Evolutionary conservation across 352 stramenopile genomes (phyloP).

Genomic region (Pythium utonaiense): DNA sequence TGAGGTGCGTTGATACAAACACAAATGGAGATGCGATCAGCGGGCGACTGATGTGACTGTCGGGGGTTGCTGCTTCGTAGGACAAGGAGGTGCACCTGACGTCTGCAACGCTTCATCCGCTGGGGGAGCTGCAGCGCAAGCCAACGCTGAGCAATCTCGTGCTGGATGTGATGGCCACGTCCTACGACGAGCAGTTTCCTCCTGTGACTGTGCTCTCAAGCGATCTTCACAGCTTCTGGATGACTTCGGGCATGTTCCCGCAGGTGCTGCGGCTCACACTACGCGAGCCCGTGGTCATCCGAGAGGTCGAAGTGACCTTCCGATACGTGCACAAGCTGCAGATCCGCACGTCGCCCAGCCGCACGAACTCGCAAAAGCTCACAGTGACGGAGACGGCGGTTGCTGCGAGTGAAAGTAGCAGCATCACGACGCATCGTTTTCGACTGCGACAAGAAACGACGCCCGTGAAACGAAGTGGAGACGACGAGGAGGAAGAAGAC

Average conservation of each 20-base stretch:
- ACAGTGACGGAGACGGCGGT: conserved; percentile 35
- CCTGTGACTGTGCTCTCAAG: conserved; percentile 51
- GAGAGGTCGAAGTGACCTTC: conserved; percentile 64
- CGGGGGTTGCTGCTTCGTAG: conserved; percentile 7
- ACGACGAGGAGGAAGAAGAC: neutral
- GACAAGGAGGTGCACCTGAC: conserved; percentile 56
- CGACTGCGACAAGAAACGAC: neutral
- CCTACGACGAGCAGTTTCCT: conserved; percentile 47
- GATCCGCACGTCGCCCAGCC: conserved; percentile 38
- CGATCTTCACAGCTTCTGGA: conserved; percentile 57
- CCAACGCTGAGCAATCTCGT: conserved; percentile 29
- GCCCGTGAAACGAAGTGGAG: conserved; percentile 21
- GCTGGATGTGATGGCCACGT: conserved; percentile 62
- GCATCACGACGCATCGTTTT: conserved; percentile 55
- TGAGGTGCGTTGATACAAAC: conserved; percentile 28
- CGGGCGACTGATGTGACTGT: no score
- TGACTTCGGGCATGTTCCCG: conserved; percentile 68
- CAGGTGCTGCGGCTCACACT: conserved; percentile 67
- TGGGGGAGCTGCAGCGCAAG: conserved; percentile 28
- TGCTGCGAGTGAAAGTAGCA: conserved; percentile 33
- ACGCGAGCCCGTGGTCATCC: conserved; percentile 52
- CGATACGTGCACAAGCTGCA: conserved; percentile 57
- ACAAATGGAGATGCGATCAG: neutral
- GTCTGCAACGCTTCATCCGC: conserved; percentile 15
- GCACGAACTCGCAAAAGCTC: conserved; percentile 30